Base-by-base conservation (phyloP, 352 stramenopile genomes). In the Thalassiosira hispida region DNA sequence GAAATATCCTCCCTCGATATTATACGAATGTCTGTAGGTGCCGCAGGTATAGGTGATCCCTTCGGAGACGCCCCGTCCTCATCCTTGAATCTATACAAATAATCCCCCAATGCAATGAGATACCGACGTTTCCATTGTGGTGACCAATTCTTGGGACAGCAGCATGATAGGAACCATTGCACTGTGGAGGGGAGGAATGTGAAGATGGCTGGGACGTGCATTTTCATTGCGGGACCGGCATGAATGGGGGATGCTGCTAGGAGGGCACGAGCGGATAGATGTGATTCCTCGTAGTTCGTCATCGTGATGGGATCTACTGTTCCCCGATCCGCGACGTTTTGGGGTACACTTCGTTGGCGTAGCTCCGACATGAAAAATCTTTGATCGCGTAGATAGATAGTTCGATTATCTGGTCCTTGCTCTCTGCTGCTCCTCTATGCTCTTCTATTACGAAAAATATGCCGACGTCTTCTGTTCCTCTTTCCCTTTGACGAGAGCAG, bases 41-140 rank as follows among this genome's bases (percentile, higher is more conserved):
- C 73, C 16, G 89, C 27, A 35, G 81, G 57, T 70, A 81, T 77
- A 6, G 79, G 79, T 20, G 69, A 31, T 56, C 79, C 79, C 46
- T 86, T 86, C 3, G 69, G 68, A 55, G 38, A 70, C 12, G 23
- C n/a, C 38, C 53, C 61, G 53, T 73, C 61, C 14, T 79, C 56
- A 55, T 86, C 73, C 55, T 79, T 73, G 23, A 80, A 86, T 62
- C 73, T 61, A 59, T 93, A 93, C 4, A 93, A 46, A 72, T 89
- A 92, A n/a, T 64, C 79, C 44, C 88, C 88, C 56, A 91, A 69
- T 7, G 84, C 72, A 71, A 93, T 86, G 0, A 93, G 51, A 65
- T 90, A 82, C 31, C 88, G 74, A 73, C 70, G 60, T 61, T 88
- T 86, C 88, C 88, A 93, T 52, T 77, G 64, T 23, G 76, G 76